Evolutionary conservation across 2,329 filamentous ascomycete species (phyloP), one percentile per base, ranked within the genome.

Genomic region (Aureobasidium sp.): DNA sequence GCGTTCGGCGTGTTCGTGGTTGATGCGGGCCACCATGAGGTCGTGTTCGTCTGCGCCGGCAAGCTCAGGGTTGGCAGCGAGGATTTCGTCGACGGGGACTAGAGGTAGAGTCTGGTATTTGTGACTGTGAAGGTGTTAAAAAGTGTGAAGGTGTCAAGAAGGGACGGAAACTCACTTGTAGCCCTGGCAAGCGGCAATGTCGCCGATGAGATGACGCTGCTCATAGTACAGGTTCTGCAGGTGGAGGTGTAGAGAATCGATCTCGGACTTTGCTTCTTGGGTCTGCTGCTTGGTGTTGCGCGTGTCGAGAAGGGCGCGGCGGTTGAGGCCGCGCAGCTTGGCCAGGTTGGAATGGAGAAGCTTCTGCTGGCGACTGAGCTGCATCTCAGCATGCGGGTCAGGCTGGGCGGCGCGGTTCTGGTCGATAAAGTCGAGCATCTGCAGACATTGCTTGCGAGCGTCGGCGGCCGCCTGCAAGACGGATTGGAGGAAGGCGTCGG

Each of bases 221-320:
- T 99, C 93, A 70, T 99, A 99, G 73, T 94, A 95, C 8, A 99
- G 78, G 70, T 99, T 99, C 74, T 97, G 93, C 60, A 99, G 80
- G 70, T 95, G 89, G 38, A 99, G 80, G 71, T 97, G 92, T 63
- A 99, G 79, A 53, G 87, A 84, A 71, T 99, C 94, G 65, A 97
- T 90, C 74, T 96, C 90, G 68, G 93, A 89, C 51, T 92, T 85
- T 51, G 88, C 89, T 73, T 96, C 90, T 31, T 90, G 88, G 0
- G 94, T 97, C 67, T 84, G 79, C 57, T 88, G 80, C 73, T 97
- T 97, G 15, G 92, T 96, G 66, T 90, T 85, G 65, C 94, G 85
- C 31, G 91, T 89, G 31, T 84, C 81, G 67, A 96, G 82, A 65
- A 92, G 85, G 10, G 91, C 90, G 64, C 87, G 82, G 29, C 94